Base-by-base conservation (phyloP, 768 basidiomycete genomes). In the Lactarius quietus region DNA sequence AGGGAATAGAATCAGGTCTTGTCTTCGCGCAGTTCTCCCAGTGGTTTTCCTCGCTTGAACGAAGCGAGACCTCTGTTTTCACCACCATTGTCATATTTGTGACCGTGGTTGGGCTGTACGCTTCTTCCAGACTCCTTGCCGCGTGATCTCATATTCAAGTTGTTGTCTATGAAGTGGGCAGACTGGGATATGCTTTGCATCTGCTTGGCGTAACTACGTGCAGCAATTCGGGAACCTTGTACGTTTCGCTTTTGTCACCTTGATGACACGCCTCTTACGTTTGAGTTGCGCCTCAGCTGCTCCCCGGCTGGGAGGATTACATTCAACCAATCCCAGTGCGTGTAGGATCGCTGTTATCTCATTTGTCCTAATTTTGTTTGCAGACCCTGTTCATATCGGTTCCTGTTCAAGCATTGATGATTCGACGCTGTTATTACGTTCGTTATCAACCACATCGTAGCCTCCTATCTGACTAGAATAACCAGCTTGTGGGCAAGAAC, bases 391-490 rank as follows among this genome's bases (percentile, higher is more conserved):
- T 45, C 31, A 62, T 62, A 28, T 18, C 65, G 3, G 38, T 18
- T 39, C 65, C 65, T 6, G 57, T 66, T 31, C 65, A 66, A 3
- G 39, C 48, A 7, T 39, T 57, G 48, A 62, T 66, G 65, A 52
- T 66, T n/a, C 51, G 31, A 39, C 65, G 65, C 6, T 66, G 65
- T 28, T 62, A 66, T 58, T 10, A 66, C 54, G 65, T 66, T 38
- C 33, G 65, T 62, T 26, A 31, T 53, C 9, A 14, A 35, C 23
- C 17, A 23, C 23, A 26, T 53, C 18, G 14, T 33, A 18, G 15
- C 15, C 15, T 17, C 15, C 14, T 2, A 41, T 45, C 41, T 62
- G 31, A 66, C 26, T 38, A 14, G 10, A 43, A 3, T 7, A 17
- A 35, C 23, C 23, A 66, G 65, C 48, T 62, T 9, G 56, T 66